phyloP scores from a whole-genome alignment of 352 stramenopile species.

The Globisporangium apiculatum region DNA sequence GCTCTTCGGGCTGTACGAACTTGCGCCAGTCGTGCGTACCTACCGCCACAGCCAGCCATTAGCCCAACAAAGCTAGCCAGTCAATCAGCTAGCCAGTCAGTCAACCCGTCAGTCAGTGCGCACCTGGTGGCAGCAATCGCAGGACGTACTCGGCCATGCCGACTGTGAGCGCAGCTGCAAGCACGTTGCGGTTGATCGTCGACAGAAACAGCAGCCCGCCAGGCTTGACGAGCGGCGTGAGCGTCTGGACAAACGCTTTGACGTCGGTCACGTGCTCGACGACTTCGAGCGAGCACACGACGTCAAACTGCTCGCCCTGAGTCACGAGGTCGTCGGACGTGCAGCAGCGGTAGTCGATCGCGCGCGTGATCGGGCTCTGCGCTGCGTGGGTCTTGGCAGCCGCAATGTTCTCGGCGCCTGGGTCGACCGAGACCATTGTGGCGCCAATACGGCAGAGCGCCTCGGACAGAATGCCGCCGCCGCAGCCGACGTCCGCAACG shows the following conservation, averaged over 20 bases:
- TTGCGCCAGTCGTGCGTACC: slow-evolving; percentile 85
- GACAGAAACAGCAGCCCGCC: slow-evolving; percentile 78
- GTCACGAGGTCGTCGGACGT: slow-evolving; percentile 74
- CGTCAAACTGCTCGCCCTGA: slow-evolving; percentile 64
- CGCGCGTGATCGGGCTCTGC: slow-evolving; percentile 37
- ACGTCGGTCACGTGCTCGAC: slow-evolving; percentile 80
- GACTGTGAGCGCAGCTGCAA: slow-evolving; percentile 62
- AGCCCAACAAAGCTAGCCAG: background rate
- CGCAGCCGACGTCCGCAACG: slow-evolving; percentile 73
- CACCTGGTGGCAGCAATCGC: slow-evolving; percentile 58
- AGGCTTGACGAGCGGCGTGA: slow-evolving; percentile 77
- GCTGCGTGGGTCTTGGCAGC: slow-evolving; percentile 57
- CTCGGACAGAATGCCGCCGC: slow-evolving; percentile 80
- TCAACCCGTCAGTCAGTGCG: background rate
- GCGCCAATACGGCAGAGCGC: slow-evolving; percentile 71
- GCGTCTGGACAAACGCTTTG: slow-evolving; percentile 55
- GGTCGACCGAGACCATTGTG: slow-evolving; percentile 65
- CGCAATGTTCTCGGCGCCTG: slow-evolving; percentile 63
- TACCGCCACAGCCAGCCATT: slow-evolving; percentile 2
- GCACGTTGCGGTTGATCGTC: slow-evolving; percentile 74
- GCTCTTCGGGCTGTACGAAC: slow-evolving; percentile 69
- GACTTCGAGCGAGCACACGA: slow-evolving; percentile 84
- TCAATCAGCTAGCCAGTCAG: background rate
- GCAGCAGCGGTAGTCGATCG: slow-evolving; percentile 77
- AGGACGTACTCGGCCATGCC: slow-evolving; percentile 74